Conservation (phyloP, 352 stramenopile genomes). For the Globisporangium nagaii region DNA sequence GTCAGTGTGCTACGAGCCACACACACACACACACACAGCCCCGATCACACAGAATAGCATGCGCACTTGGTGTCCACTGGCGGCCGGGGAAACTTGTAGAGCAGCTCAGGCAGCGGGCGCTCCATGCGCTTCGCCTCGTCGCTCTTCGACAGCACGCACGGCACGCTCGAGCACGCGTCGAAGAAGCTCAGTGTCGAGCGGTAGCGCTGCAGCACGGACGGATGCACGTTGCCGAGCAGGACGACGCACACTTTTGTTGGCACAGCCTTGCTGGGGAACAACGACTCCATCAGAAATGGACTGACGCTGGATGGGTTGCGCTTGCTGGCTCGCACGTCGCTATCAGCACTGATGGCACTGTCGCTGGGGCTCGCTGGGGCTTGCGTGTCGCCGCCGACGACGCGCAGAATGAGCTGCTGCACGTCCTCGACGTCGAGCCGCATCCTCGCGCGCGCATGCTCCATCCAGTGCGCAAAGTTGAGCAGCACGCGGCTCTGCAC, state of each 20-base stretch:
- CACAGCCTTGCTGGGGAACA: slow-evolving; percentile 31
- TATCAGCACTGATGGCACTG: too few species aligned
- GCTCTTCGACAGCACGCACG: slow-evolving; percentile 57
- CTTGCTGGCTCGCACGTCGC: too few species aligned
- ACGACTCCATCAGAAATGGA: slow-evolving; percentile 47
- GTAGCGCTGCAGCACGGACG: slow-evolving; percentile 63
- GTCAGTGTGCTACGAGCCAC: neutral
- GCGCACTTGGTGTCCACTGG: slow-evolving; percentile 58
- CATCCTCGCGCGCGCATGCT: slow-evolving; percentile 29
- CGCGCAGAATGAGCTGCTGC: slow-evolving; percentile 52
- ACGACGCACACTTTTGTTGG: slow-evolving; percentile 74
- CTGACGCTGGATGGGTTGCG: slow-evolving; percentile 17
- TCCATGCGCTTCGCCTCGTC: slow-evolving; percentile 49
- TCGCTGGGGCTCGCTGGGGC: slow-evolving; percentile 12
- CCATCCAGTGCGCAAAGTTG: slow-evolving; percentile 70
- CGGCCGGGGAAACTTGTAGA: slow-evolving; percentile 69
- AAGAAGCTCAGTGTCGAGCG: slow-evolving; percentile 70
- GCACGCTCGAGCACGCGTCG: slow-evolving; percentile 61
- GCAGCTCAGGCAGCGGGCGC: slow-evolving; percentile 47
- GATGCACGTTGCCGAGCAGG: slow-evolving; percentile 61
- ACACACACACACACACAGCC: neutral
- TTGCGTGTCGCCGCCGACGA: slow-evolving; percentile 14
- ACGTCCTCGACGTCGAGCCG: slow-evolving; percentile 57
- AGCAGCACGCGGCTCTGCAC: slow-evolving; percentile 58
- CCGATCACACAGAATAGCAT: neutral